Evolutionary conservation across 371 early-diverging fungal genomes (phyloP), one percentile per base, ranked within the genome.

Genomic region (Encephalitozoon intestinalis): DNA sequence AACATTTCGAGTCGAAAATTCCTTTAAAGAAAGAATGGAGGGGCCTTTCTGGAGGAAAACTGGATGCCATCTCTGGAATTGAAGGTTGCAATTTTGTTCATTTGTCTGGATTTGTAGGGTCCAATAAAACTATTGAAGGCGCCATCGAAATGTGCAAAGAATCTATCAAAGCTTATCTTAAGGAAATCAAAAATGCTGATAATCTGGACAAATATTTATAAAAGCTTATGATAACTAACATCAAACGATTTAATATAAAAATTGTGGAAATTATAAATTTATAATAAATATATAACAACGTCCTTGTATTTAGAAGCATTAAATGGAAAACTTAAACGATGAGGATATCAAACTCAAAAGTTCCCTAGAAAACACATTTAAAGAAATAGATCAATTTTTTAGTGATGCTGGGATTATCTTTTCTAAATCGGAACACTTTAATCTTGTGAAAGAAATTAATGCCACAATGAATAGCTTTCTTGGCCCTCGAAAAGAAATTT

Each of bases 31-130:
- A 92, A 80, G 87, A 87, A 67, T 97, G 97, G 97, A 87, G 94
- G 77, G 97, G 97, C 4, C 82, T 90, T 77, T 89, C 94, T 67
- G 94, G 93, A 76, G 89, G 91, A 9, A 91, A 89, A 49, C 82
- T 97, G 77, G 88, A 89, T 65, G 88, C 88, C 71, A 84, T 89
- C 43, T 84, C 90, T 25, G 89, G 90, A 8, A 87, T 94, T 58
- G 87, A 89, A 23, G 92, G 88, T n/a, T 90, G 91, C 74, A 87
- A 92, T 46, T 97, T 96, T 87, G 92, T 95, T 9, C 97, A 97
- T 81, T 91, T 92, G 77, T 87, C 90, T 12, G 97, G 97, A 39
- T 85, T 85, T 75, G 78, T 74, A 51, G 86, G 84, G 12, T 53
- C 51, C 41, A 63, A 67, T 49, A 54, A 50, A 11, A 80, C 69